Evolutionary conservation across 305 asterid genomes (phyloP).

Genomic region (Fraxinus albicans): DNA sequence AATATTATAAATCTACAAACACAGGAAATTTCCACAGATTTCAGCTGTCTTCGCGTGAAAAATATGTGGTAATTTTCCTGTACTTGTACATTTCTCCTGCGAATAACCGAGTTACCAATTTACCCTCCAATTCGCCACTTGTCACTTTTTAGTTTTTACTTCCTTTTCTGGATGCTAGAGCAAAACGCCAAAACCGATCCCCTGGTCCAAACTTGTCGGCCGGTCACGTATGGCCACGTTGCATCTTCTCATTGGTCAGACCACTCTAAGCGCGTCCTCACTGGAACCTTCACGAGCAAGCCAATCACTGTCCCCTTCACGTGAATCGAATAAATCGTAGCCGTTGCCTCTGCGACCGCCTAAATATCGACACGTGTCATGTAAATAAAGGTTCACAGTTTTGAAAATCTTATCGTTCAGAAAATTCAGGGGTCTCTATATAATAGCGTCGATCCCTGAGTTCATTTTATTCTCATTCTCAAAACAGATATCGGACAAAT

Average conservation of each 20-base stretch:
- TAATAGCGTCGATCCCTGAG: slow-evolving; percentile 9
- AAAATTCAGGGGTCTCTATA: slow-evolving; percentile 17
- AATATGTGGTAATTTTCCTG: too few relatives aligned
- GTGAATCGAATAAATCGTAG: slow-evolving; percentile 44
- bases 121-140: neutral
- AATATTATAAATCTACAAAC: too few relatives aligned
- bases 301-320: slow-evolving; percentile 61
- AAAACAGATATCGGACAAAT: neutral
- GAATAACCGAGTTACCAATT: too few relatives aligned
- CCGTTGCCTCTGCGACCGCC: slow-evolving; percentile 42
- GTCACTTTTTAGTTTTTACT: neutral
- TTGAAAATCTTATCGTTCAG: slow-evolving; percentile 31
- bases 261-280: neutral
- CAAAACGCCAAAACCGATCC: slow-evolving; percentile 26
- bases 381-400: slow-evolving; percentile 23
- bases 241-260: neutral
- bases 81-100: too few relatives aligned
- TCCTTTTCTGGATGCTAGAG: neutral
- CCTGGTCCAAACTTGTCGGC: neutral
- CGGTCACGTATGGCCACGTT: slow-evolving; percentile 12
- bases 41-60: too few relatives aligned
- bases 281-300: slow-evolving; percentile 41
- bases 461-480: neutral
- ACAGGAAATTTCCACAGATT: too few relatives aligned
- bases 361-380: slow-evolving; percentile 48